A percentile compares a stretch with the other conserved stretches of the same genome.
These are phyloP conservation scores for Calonectria ilicicola DNA, from an alignment of 2,329 filamentous ascomycete genomes.

Conservation along the genomic window DNA sequence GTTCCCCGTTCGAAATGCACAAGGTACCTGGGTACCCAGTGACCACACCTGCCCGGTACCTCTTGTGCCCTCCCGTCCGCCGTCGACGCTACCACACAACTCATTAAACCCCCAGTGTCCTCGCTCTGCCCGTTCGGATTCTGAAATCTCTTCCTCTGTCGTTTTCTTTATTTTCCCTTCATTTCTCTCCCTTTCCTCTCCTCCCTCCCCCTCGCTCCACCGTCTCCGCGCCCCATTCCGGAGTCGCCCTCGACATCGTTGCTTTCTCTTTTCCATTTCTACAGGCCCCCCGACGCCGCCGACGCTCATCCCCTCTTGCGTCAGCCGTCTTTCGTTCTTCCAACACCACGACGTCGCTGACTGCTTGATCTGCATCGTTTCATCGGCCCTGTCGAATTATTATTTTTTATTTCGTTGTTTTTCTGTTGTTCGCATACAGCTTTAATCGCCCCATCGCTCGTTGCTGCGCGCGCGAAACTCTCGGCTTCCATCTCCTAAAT, in stretches of 20 bases:
- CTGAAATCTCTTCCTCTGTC: slow-evolving; percentile 48
- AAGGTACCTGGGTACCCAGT: slow-evolving; percentile 18
- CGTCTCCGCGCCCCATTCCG: slow-evolving; percentile 48
- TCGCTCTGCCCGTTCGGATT: slow-evolving; percentile 41
- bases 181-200: slow-evolving; percentile 38
- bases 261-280: slow-evolving; percentile 42
- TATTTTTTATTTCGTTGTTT: slow-evolving; percentile 44
- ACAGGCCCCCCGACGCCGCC: slow-evolving; percentile 41
- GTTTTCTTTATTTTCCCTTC: slow-evolving; percentile 45
- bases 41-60: background rate
- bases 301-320: slow-evolving; percentile 37
- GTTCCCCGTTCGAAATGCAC: slow-evolving; percentile 26
- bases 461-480: slow-evolving; percentile 43
- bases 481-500: slow-evolving; percentile 46
- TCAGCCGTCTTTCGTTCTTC: slow-evolving; percentile 46
- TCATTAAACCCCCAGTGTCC: slow-evolving; percentile 50
- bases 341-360: slow-evolving; percentile 41
- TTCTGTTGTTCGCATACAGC: slow-evolving; percentile 58
- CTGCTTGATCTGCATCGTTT: slow-evolving; percentile 42
- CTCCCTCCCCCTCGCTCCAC: slow-evolving; percentile 45
- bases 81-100: slow-evolving; percentile 42
- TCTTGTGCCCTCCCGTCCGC: slow-evolving; percentile 29
- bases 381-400: slow-evolving; percentile 44
- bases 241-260: slow-evolving; percentile 41
- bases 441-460: slow-evolving; percentile 52